Conservation (phyloP, 2,329 filamentous ascomycete genomes). For the Huntiella moniliformis region DNA sequence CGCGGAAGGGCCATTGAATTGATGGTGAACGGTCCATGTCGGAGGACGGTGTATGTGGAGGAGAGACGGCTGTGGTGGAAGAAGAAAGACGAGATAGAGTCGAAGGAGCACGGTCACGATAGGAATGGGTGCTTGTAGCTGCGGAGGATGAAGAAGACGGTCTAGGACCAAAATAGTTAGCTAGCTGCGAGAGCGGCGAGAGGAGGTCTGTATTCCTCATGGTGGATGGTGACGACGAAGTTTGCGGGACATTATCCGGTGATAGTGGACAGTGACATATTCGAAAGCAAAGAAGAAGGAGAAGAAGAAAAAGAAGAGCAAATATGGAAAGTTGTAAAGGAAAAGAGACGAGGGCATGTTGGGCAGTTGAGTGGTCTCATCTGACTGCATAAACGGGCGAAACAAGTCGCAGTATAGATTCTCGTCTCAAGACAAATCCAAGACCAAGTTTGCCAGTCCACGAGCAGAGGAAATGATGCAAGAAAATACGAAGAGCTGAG, state of each 20-base stretch:
- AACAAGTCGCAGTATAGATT: too few relatives aligned
- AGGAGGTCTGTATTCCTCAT: background rate
- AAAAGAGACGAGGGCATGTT: background rate
- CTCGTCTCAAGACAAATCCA: too few relatives aligned
- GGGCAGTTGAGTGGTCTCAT: too few relatives aligned
- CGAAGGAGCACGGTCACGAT: background rate
- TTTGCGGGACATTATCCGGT: background rate
- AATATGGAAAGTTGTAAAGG: background rate
- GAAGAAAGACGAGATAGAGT: background rate
- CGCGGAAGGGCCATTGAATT: constrained; percentile 13
- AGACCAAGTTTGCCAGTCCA: background rate
- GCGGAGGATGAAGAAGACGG: background rate
- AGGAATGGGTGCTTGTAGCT: background rate
- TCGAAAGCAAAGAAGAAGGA: background rate
- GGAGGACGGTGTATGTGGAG: background rate
- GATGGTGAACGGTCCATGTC: constrained; percentile 5
- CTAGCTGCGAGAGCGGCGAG: constrained; percentile 1
- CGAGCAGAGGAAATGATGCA: background rate
- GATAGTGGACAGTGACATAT: background rate
- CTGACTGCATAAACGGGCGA: too few relatives aligned
- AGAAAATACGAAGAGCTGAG: background rate
- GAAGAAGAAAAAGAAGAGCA: background rate
- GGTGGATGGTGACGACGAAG: background rate
- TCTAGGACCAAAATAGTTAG: constrained; percentile 7
- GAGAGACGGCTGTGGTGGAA: background rate